These are phyloP conservation scores for Curvularia sp. DNA, from an alignment of 2,329 filamentous ascomycete species.

Conservation along the genomic window DNA sequence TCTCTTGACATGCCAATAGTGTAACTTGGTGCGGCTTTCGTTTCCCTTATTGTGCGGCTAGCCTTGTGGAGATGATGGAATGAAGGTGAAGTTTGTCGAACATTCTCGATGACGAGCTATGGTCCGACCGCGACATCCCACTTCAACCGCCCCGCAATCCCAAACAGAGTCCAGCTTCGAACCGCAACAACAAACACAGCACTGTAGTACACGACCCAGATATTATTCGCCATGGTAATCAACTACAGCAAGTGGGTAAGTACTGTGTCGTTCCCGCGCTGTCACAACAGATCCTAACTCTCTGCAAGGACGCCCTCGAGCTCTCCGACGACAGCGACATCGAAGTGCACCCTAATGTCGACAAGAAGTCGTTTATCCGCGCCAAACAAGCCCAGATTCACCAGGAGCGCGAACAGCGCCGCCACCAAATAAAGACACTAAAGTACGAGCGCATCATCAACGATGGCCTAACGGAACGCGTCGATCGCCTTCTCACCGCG, in stretches of 20 bases:
- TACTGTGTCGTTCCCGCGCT: slow-evolving; percentile 6
- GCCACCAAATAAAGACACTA: slow-evolving; percentile 85
- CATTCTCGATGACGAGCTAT: slow-evolving; percentile 29
- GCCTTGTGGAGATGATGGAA: slow-evolving; percentile 2
- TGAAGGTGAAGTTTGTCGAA: slow-evolving; percentile 33
- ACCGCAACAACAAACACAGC: slow-evolving; percentile 21
- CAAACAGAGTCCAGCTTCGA: slow-evolving; percentile 21
- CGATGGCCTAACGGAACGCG: slow-evolving; percentile 84
- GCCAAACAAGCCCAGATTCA: slow-evolving; percentile 98
- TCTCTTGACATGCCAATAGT: background rate
- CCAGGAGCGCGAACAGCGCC: slow-evolving; percentile 83
- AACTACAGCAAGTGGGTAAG: slow-evolving; percentile 77
- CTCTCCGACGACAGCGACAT: slow-evolving; percentile 98
- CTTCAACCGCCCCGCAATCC: slow-evolving; percentile 25
- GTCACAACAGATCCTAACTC: slow-evolving; percentile 15
- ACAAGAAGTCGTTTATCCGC: slow-evolving; percentile 97
- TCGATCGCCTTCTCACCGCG: slow-evolving; percentile 77
- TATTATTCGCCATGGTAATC: slow-evolving; percentile 59
- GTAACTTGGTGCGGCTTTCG: background rate
- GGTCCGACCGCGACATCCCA: slow-evolving; percentile 24
- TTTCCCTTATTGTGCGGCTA: background rate
- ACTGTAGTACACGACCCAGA: slow-evolving; percentile 9
- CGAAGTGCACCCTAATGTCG: slow-evolving; percentile 98
- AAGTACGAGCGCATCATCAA: slow-evolving; percentile 95
- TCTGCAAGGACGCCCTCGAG: slow-evolving; percentile 79